Evolutionary conservation across 306 rosid genomes (phyloP), one percentile per base, ranked within the genome.

Genomic region (Fragaria ananassa): DNA sequence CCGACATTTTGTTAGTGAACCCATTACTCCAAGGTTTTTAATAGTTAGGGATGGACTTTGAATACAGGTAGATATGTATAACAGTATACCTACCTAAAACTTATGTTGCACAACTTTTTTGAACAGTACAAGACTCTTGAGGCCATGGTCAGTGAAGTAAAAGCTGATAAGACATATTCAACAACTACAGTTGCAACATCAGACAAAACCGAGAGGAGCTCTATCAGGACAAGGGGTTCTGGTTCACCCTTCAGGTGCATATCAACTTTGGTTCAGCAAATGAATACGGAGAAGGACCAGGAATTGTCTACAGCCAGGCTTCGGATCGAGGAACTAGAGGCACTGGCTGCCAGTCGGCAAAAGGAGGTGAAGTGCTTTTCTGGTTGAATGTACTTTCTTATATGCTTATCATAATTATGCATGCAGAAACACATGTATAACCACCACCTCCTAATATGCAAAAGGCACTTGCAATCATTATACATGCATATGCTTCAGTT

Each of bases 231-330:
- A 66, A 84, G 95, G 82, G 96, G 98, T 58, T 90, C 97, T 31
- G 84, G 97, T 85, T 95, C 98, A 44, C 98, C 98, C 65, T 95
- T 95, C 80, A 90, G 93, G 87, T 95, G 98, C 84, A 90, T 95
- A 86, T 78, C 96, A 56, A 84, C 86, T 88, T 79, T 95, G 75
- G 97, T 92, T 80, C 97, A 91, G 75, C 97, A 94, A 84, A 86
- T 90, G 98, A 92, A 84, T 87, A 78, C 61, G 79, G 98, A 95
- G 88, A 95, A 87, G 82, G 97, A 95, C 71, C 96, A 92, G 80
- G 98, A 95, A 78, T 58, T 95, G 80, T 88, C 90, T 7, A 71
- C 71, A 31, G 89, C 97, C 81, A 83, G 84, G 83, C 82, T 76
- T 72, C 97, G 81, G 42, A 70, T 92, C 76, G 87, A 89, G 88